Conservation (phyloP, 2,329 filamentous ascomycete genomes). For the Lasiodiplodia hormozganensis region DNA sequence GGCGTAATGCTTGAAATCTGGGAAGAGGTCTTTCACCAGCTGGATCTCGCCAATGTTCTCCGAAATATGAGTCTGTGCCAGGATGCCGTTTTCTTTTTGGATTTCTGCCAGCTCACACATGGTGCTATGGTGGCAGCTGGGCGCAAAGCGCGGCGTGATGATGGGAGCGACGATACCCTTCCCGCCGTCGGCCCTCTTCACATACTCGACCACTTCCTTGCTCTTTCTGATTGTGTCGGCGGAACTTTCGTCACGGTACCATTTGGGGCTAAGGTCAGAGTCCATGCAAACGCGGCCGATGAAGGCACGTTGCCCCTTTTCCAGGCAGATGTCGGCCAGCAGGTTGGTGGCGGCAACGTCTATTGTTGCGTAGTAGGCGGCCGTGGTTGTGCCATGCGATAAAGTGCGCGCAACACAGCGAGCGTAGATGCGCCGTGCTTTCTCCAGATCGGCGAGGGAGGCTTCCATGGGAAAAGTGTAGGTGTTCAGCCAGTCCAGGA, state of each 20-base stretch:
- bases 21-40: slow-evolving; percentile 75
- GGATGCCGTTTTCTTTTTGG: slow-evolving; percentile 67
- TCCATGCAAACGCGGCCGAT: slow-evolving; percentile 95
- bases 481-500: slow-evolving; percentile 89
- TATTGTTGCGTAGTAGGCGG: slow-evolving; percentile 92
- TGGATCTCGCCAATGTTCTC: slow-evolving; percentile 79
- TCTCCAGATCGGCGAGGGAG: slow-evolving; percentile 68
- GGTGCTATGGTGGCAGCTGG: slow-evolving; percentile 60
- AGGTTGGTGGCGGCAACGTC: slow-evolving; percentile 90
- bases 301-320: slow-evolving; percentile 83
- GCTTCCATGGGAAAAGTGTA: slow-evolving; percentile 96
- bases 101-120: slow-evolving; percentile 70
- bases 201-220: slow-evolving; percentile 60
- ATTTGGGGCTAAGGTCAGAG: slow-evolving; percentile 66
- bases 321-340: slow-evolving; percentile 82
- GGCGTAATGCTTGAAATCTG: slow-evolving; percentile 69
- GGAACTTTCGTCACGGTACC: slow-evolving; percentile 78
- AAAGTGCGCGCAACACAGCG: slow-evolving; percentile 81
- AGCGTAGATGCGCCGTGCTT: slow-evolving; percentile 75
- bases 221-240: slow-evolving; percentile 64
- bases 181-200: slow-evolving; percentile 69
- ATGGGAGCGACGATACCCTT: slow-evolving; percentile 75
- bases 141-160: slow-evolving; percentile 73
- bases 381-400: slow-evolving; percentile 89
- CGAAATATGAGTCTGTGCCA: slow-evolving; percentile 87